Evolutionary conservation across 306 rosid species (phyloP).

Genomic region (Nissolia schottii): DNA sequence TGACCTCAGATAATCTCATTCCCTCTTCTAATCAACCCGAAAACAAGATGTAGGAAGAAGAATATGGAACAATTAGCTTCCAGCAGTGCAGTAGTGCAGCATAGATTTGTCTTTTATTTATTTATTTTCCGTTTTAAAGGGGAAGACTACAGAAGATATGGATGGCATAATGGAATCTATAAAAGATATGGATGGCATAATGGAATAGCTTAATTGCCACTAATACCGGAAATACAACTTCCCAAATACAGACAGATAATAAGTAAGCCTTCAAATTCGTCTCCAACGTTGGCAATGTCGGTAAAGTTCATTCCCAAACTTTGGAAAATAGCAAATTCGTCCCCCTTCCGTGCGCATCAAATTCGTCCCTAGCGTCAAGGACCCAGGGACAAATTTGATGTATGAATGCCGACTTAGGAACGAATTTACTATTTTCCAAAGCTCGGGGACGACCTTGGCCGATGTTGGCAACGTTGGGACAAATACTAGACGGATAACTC

Average conservation of each 20-base stretch:
- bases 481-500: not conserved
- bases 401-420: too few species aligned
- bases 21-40: not conserved
- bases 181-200: not conserved
- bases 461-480: too few species aligned
- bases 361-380: too few species aligned
- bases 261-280: too few species aligned
- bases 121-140: not conserved
- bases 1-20: not conserved
- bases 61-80: not conserved
- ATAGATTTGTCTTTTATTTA: too few species aligned
- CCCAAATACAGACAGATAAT: not conserved
- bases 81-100: not conserved
- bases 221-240: not conserved
- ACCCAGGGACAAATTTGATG: too few species aligned
- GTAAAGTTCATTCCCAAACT: too few species aligned
- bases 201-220: not conserved
- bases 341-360: too few species aligned
- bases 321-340: too few species aligned
- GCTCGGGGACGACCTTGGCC: too few species aligned
- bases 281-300: too few species aligned
- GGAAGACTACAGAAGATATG: not conserved
- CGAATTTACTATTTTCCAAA: too few species aligned
- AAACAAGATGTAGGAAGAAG: slow-evolving; percentile 2
- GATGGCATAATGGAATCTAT: not conserved